Evolutionary conservation across 192 early-diverging fungal species (phyloP), one percentile per base, ranked within the genome.

Genomic region (Backusella psychrophila): DNA sequence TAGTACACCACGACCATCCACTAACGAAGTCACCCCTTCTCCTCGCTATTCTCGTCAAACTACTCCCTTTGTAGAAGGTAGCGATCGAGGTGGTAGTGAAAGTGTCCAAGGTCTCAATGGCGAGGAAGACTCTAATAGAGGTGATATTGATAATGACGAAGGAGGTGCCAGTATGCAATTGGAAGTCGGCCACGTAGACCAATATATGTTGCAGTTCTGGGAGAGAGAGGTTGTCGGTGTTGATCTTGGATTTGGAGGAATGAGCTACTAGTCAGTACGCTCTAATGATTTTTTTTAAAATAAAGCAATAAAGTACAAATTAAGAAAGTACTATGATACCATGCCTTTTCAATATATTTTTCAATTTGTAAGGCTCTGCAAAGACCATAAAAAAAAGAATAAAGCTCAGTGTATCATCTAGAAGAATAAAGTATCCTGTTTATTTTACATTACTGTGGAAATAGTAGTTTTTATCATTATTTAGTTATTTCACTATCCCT

Each of bases 131-230:
- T 11, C 15, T 5, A 7, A 74, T 31, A 38, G 23, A 72, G 73
- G 68, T 15, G 65, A 74, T 33, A 35, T 33, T 53, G 21, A 21
- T 63, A 12, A 14, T 63, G 21, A 26, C 4, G 12, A 63, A 26
- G 23, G 23, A 11, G 56, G 23, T 29, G 12, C 26, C n/a, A 26
- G 12, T 66, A 78, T 72, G 69, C 71, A 78, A 66, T 23, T 71
- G 36, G 85, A 83, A n/a, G 80, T 93, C 35, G 89, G 88, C 9
- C 91, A 92, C 77, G 88, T 94, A 34, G 93, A 94, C 74, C 86
- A 92, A 78, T 93, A 92, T 46, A 92, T 92, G 90, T 74, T 91
- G 31, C 85, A 90, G 31, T 91, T 91, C 49, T 80, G 81, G 80
- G 87, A 90, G 63, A 46, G 78, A 11, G 89, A 89, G 71, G 53